phyloP scores from a whole-genome alignment of 148 eudicot genomes.

The Fagopyrum esculentum region DNA sequence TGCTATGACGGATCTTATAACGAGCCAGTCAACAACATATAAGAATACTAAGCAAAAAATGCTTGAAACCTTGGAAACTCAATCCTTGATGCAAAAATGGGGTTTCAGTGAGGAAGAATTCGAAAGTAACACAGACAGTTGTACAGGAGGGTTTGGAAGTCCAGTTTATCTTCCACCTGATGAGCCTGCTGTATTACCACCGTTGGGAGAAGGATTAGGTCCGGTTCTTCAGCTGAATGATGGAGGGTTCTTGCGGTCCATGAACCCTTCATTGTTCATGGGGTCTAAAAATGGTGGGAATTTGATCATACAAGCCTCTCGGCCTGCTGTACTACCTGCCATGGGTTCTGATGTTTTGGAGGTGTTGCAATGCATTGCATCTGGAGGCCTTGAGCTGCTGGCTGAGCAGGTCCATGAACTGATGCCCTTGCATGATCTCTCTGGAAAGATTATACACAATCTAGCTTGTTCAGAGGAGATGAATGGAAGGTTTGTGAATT shows the following conservation, averaged over 20 bases:
- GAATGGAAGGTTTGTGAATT: conserved; percentile 48
- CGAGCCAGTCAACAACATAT: conserved; percentile 21
- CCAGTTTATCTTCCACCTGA: conserved; percentile 53
- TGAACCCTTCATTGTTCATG: conserved; percentile 62
- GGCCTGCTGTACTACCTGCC: conserved; percentile 74
- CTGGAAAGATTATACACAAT: conserved; percentile 65
- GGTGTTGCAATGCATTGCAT: conserved; percentile 67
- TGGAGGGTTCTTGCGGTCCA: conserved; percentile 84
- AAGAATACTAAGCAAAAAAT: conserved; percentile 50
- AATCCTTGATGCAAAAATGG: conserved; percentile 82
- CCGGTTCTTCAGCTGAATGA: conserved; percentile 50
- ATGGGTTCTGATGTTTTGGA: conserved; percentile 80
- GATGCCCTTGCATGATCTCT: conserved; percentile 82
- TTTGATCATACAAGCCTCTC: conserved; percentile 84
- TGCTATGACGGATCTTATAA: conserved; percentile 18
- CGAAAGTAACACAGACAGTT: conserved; percentile 39
- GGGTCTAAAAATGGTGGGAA: conserved; percentile 54
- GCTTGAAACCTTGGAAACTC: conserved; percentile 73
- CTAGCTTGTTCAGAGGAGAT: conserved; percentile 35
- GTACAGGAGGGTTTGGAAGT: conserved; percentile 67
- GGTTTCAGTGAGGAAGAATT: conserved; percentile 71
- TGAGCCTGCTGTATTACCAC: conserved; percentile 53
- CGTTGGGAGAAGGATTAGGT: conserved; percentile 78
- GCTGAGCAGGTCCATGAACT: conserved; percentile 55
- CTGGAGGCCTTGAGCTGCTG: conserved; percentile 61